Base-by-base conservation (phyloP, 2,329 filamentous ascomycete genomes). In the Diplodia corticola region DNA sequence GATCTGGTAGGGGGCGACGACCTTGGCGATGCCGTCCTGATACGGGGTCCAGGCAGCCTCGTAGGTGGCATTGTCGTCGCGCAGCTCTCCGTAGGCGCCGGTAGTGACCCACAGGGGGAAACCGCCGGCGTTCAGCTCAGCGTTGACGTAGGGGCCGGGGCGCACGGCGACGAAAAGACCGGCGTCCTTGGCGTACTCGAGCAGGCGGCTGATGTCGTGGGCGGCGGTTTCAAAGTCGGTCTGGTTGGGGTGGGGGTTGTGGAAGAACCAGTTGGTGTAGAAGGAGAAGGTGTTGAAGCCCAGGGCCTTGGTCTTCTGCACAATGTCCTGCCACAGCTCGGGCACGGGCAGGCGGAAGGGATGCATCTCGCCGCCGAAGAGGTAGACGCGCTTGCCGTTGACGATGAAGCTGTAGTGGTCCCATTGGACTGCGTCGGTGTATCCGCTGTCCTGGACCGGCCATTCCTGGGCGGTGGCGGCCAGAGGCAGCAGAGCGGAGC, bases 91-190 rank as follows among this genome's bases (percentile, higher is more conserved):
- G 63, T 86, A 86, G 24, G 80, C 85, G 46, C 86, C 87, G 0
- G 86, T 88, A 0, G 86, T 88, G 7, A 87, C 73, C 86, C 87
- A 89, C 1, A 87, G 76, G 0, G 87, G 85, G 67, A 88, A 86
- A 0, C 87, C 87, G 35, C 88, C 87, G 1, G 83, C 86, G 68
- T 85, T 87, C 2, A 85, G 80, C 71, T 89, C 87, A 1, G 86
- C 87, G 68, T 89, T 89, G 67, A 88, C 82, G 65, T 89, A 89
- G 0, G 86, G 86, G 0, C 87, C 86, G 0, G 86, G 85, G 0
- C 86, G 79, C 1, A 83, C 80, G 26, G 86, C 81, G 40, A 86
- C 80, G 68, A 85, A 86, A 49, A 86, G 74, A 2, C 84, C 84
- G 22, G 85, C 75, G 49, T 84, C 79, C 68, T 85, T 81, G 3